Percentiles rank a stretch among this genome's conserved stretches.
Evolutionary conservation across 108 stramenopile genomes (phyloP).

Genomic region (Discostella stelligeroides): DNA sequence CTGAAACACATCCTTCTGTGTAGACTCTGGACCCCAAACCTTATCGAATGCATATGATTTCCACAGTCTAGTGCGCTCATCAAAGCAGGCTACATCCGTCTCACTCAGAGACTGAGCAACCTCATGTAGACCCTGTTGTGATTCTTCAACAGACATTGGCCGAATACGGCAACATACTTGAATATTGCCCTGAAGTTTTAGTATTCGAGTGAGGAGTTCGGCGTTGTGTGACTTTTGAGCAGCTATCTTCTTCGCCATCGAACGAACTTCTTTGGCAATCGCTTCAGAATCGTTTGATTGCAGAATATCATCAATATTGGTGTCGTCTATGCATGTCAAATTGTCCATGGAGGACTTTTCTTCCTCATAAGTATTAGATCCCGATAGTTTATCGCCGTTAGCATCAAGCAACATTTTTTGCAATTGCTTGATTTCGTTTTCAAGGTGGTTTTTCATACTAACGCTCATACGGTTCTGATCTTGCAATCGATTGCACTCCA

Average conservation of each 20-base stretch:
- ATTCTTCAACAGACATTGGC: conserved; percentile 77
- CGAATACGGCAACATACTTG: conserved; percentile 91
- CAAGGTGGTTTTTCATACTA: conserved; percentile 69
- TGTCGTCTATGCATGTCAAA: conserved; percentile 25
- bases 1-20: conserved; percentile 89
- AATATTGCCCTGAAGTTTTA: conserved; percentile 89
- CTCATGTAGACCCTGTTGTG: conserved; percentile 67
- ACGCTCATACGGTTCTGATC: conserved; percentile 84
- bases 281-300: conserved; percentile 49
- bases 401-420: conserved; percentile 60
- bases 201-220: conserved; percentile 84
- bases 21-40: conserved; percentile 93
- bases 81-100: conserved; percentile 88
- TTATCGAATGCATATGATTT: conserved; percentile 90
- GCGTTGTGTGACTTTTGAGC: conserved; percentile 87
- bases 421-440: conserved; percentile 75
- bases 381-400: conserved; percentile 29
- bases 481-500: conserved; percentile 62
- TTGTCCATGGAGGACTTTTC: conserved; percentile 27
- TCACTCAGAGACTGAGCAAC: conserved; percentile 87
- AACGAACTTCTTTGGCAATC: conserved; percentile 70
- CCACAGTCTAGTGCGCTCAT: conserved; percentile 80
- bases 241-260: conserved; percentile 70
- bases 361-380: conserved; percentile 6
- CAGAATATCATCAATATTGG: conserved; percentile 70